Evolutionary conservation across 1,284 basidiomycete genomes (phyloP), one percentile per base, ranked within the genome.

Genomic region (Ceratobasidium theobromae): DNA sequence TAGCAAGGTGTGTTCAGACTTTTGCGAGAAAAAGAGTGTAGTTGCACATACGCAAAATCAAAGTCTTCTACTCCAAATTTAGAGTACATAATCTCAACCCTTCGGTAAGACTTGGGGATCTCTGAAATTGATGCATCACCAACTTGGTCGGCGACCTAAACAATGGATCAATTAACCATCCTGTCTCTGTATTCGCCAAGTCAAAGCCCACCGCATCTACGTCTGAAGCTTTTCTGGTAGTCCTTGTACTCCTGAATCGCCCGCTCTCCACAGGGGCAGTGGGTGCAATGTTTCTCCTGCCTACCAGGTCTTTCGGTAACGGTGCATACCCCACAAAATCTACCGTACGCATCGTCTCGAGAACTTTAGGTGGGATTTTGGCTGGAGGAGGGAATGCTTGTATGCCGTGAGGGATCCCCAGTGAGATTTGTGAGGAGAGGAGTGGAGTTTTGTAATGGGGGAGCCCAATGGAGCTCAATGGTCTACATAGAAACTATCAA

Each of bases 41-140:
- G 32, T 12, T 25, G 38, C 18, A 73, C 80, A 67, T 73, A 93
- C 91, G 84, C 95, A 74, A 99, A 99, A 76, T 99, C 97, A 74
- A 99, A 99, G 77, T 99, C 96, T 75, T 96, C 96, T 27, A 98
- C 92, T n/a, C 96, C 96, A 72, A 99, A 99, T 72, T 94, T 94
- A 52, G 93, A 96, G 76, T 99, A 99, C 77, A 97, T 94, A 73
- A 99, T 99, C 76, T 97, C 94, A 43, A 98, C 94, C 73, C 89
- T 88, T 48, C 91, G 86, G 75, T 97, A 99, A 70, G 88, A 85
- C 67, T 84, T 86, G 0, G 95, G 94, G 67, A 96, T 85, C 33
- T 86, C 84, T 64, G 66, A 74, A 68, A 57, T 65, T 16, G 43
- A 53, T 18, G 25, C 53, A n/a, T 62, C 54, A 5, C 45, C 57